Evolutionary conservation across 169 alveolate genomes (phyloP).

Genomic region (Eimeria falciformis): DNA sequence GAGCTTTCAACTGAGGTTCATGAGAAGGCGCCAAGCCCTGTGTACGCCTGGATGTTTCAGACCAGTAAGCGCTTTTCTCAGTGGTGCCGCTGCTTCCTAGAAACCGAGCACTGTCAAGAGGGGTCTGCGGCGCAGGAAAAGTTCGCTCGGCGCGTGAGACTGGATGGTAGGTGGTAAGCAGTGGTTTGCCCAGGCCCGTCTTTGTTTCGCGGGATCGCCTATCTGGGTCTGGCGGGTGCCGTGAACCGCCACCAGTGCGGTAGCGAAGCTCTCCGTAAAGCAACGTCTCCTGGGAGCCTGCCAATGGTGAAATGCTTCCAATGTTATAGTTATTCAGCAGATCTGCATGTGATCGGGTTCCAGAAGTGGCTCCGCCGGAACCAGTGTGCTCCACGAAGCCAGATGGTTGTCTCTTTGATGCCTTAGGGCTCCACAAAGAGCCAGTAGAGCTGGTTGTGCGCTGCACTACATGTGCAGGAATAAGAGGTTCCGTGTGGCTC

Average conservation of each 20-base stretch:
- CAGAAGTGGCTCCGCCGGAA: background rate
- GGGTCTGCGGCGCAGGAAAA: conserved; percentile 24
- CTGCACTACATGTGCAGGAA: conserved; percentile 28
- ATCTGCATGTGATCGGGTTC: conserved; percentile 14
- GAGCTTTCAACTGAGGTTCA: conserved; percentile 37
- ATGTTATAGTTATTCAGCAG: background rate
- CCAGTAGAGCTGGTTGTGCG: conserved; percentile 65
- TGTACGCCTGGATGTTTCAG: background rate
- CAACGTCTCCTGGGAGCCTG: conserved; percentile 26
- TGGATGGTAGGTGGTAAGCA: conserved; percentile 22
- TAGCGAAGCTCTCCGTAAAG: conserved; percentile 37
- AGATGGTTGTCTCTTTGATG: conserved; percentile 28
- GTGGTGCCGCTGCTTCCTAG: conserved; percentile 27
- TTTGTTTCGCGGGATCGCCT: conserved; percentile 4
- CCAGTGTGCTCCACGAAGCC: conserved; percentile 17
- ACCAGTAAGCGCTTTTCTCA: background rate
- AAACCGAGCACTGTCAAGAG: conserved; percentile 47
- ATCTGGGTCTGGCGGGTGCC: conserved; percentile 32
- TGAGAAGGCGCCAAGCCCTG: background rate
- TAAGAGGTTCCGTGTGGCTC: conserved; percentile 22
- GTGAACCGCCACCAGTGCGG: conserved; percentile 36
- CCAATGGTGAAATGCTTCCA: background rate
- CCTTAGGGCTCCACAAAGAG: conserved; percentile 74
- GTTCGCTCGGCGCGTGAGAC: conserved; percentile 60
- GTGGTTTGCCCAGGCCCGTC: conserved; percentile 23